These are phyloP conservation scores for Schizophyllum amplum DNA, from an alignment of 1,284 basidiomycete species.

Conservation along the genomic window DNA sequence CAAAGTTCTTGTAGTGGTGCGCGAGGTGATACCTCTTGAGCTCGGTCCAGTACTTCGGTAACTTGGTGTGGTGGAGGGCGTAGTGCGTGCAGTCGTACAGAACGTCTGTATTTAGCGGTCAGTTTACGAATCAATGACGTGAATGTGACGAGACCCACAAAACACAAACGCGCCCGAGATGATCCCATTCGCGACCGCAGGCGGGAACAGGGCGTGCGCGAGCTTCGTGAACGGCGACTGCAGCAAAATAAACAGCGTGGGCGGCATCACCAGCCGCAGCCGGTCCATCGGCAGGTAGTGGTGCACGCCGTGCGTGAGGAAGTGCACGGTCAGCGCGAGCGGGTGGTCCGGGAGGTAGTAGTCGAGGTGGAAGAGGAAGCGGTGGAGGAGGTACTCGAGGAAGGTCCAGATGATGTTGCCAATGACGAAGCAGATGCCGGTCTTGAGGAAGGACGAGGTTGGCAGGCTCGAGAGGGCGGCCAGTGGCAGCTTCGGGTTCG, in stretches of 20 bases:
- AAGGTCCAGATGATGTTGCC: constrained; percentile 94
- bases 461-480: constrained; percentile 37
- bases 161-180: constrained; percentile 89
- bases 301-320: constrained; percentile 93
- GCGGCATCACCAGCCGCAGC: constrained; percentile 96
- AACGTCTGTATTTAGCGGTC: constrained; percentile 48
- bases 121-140: constrained; percentile 1
- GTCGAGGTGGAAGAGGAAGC: constrained; percentile 98
- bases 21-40: constrained; percentile 98
- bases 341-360: constrained; percentile 81
- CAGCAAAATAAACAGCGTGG: constrained; percentile 72
- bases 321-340: constrained; percentile 81
- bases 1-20: constrained; percentile 99
- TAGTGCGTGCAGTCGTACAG: constrained; percentile 85
- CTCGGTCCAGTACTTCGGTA: constrained; percentile 82
- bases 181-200: constrained; percentile 84
- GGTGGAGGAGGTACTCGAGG: constrained; percentile 92
- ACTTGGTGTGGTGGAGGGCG: constrained; percentile 81
- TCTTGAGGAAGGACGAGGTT: constrained; percentile 37
- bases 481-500: constrained; percentile 48
- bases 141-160: constrained; percentile 49
- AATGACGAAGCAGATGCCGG: constrained; percentile 60
- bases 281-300: constrained; percentile 97
- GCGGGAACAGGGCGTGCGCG: constrained; percentile 79
- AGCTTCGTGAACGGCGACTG: constrained; percentile 87